Base-by-base conservation (phyloP, 371 early-diverging fungal species). In the Syncephalis fuscata region DNA sequence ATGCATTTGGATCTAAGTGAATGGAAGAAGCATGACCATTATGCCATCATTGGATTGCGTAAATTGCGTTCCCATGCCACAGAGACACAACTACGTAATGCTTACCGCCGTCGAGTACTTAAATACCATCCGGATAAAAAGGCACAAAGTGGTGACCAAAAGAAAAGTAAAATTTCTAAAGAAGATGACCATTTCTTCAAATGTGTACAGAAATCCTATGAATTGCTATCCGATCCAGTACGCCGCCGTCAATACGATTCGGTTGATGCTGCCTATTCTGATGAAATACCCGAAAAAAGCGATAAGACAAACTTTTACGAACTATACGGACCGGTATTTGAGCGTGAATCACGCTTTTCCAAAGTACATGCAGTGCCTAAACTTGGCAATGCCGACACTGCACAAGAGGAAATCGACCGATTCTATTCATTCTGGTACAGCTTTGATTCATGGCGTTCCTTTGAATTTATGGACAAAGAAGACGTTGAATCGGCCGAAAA, bases 361-460 rank as follows among this genome's bases (percentile, higher is more conserved):
- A 93, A 75, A 67, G 74, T 62, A 51, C 77, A 82, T 57, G 88
- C 88, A 22, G 85, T 88, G 17, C 80, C 88, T n/a, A 48, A 39
- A 36, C 62, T 99, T 26, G 98, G 98, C 46, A 72, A 78, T 55
- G 68, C 60, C 26, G 60, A 77, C 45, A 62, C 85, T 5, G 39
- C 76, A 44, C 78, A 81, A 55, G 86, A 82, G 51, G 78, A 82
- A 22, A 88, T 96, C 27, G 95, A 96, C 56, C 53, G 51, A 17
- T 99, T 99, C 71, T 99, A 99, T 66, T 79, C 83, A 48, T 98
- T 92, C 64, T 99, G 91, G 85, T 85, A 78, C 65, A 80, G 73
- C 70, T 86, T 97, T 56, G 92, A 98, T 54, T 92, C 95, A 37
- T 94, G 92, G 92, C 74, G 99, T 57, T 75, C 89, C 16, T 99